These are phyloP conservation scores for Fusarium fracticaudum DNA, from an alignment of 2,329 filamentous ascomycete species.

Conservation along the genomic window DNA sequence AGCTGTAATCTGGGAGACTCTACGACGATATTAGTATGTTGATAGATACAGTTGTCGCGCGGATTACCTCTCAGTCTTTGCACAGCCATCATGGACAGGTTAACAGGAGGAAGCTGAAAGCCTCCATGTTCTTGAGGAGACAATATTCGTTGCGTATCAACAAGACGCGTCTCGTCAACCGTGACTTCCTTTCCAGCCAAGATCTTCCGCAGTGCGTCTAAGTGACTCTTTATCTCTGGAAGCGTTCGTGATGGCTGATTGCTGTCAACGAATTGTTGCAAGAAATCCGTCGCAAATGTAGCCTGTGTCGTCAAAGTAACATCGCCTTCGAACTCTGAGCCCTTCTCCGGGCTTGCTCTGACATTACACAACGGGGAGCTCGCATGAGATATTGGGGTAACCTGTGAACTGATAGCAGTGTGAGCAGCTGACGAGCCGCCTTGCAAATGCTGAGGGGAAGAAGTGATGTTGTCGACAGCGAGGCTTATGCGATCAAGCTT, in stretches of 20 bases:
- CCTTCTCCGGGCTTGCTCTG: neutral
- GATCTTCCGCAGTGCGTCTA: neutral
- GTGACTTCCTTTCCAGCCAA: neutral
- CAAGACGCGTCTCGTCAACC: neutral
- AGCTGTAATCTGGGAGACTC: neutral
- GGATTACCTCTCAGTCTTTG: neutral
- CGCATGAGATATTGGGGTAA: neutral
- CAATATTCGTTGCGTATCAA: neutral
- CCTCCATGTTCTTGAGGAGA: neutral
- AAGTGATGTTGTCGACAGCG: neutral
- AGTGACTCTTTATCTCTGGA: neutral
- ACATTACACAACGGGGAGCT: neutral
- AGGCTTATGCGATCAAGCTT: constrained; percentile 10
- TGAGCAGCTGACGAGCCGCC: neutral
- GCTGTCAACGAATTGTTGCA: neutral
- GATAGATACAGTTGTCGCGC: accelerated
- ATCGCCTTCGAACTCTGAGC: neutral
- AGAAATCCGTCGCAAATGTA: neutral
- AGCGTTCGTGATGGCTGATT: neutral
- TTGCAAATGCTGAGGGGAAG: neutral
- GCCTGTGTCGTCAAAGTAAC: neutral
- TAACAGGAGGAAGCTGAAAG: neutral
- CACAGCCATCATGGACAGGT: constrained; percentile 7
- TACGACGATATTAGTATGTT: accelerated
- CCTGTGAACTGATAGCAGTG: neutral